Conservation (phyloP, 164 flowering plant genomes). For the Kingdonia uniflora region DNA sequence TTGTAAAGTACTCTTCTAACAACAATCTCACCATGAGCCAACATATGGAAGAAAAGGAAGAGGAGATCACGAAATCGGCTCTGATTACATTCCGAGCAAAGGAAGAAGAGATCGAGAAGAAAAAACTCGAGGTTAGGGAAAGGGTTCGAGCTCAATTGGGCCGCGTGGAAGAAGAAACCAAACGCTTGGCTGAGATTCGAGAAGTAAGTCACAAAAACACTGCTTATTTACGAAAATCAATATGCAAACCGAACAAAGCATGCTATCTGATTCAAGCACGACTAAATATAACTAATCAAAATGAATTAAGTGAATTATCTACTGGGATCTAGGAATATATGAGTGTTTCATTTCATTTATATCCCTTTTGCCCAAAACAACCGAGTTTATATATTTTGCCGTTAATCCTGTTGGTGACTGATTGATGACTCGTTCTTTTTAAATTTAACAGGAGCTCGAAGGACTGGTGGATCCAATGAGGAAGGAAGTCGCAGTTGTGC, state of each 20-base stretch:
- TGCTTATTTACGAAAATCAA: neutral
- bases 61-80: constrained; percentile 62
- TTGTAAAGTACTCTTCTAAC: constrained; percentile 32
- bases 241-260: neutral
- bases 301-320: too few species aligned
- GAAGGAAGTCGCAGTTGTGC: constrained; percentile 66
- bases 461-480: constrained; percentile 80
- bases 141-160: constrained; percentile 69
- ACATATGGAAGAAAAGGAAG: constrained; percentile 47
- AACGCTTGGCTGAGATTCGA: constrained; percentile 62
- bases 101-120: constrained; percentile 91
- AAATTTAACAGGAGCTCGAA: constrained; percentile 59
- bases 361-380: too few species aligned
- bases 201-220: constrained; percentile 39
- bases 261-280: constrained; percentile 1
- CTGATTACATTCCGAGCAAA: constrained; percentile 57
- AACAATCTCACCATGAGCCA: constrained; percentile 25
- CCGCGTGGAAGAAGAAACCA: constrained; percentile 70
- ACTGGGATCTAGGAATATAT: too few species aligned
- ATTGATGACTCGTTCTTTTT: neutral
- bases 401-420: too few species aligned
- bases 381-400: too few species aligned
- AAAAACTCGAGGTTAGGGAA: constrained; percentile 65
- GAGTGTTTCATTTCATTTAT: too few species aligned
- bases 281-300: neutral